A percentile compares a stretch with the other conserved stretches of the same genome.
These are phyloP conservation scores for Aegilops umbellulata DNA, from an alignment of 176 grass and related monocot genomes.

Conservation along the genomic window DNA sequence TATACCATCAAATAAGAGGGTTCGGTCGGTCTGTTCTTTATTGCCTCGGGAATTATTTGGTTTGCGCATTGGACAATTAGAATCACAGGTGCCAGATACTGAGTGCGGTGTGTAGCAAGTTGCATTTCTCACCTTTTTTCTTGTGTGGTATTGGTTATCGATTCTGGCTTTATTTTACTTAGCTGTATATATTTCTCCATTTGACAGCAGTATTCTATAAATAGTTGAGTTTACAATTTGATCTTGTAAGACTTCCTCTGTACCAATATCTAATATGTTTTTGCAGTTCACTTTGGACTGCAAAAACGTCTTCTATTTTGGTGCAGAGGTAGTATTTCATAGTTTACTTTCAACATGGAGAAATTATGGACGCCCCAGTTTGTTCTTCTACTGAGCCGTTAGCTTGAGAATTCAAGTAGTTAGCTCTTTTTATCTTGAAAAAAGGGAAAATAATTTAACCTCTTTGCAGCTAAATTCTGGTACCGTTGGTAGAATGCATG, in stretches of 20 bases:
- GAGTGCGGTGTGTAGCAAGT: slow-evolving; percentile 31
- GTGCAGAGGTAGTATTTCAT: too few species aligned
- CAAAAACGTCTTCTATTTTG: too few species aligned
- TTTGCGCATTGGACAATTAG: slow-evolving; percentile 24
- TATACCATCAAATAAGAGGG: slow-evolving; percentile 45
- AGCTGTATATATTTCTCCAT: slow-evolving; percentile 39
- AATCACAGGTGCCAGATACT: slow-evolving; percentile 26
- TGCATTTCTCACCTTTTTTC: not conserved
- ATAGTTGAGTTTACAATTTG: slow-evolving; percentile 35
- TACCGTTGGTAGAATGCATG: not conserved
- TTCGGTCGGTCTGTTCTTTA: slow-evolving; percentile 1
- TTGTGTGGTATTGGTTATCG: not conserved
- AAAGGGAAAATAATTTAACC: not conserved
- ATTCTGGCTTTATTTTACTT: not conserved
- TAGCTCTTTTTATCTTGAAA: too few species aligned
- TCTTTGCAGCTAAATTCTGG: not conserved
- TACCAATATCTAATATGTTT: too few species aligned
- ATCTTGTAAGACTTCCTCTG: not conserved
- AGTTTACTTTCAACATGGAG: not conserved
- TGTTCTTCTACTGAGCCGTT: not conserved
- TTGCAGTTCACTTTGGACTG: too few species aligned
- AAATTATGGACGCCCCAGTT: not conserved
- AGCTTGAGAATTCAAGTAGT: not conserved
- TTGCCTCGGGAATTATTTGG: slow-evolving; percentile 22
- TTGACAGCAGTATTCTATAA: slow-evolving; percentile 33